Conservation (phyloP, 495 filamentous ascomycete genomes). For the Talaromyces ruber region DNA sequence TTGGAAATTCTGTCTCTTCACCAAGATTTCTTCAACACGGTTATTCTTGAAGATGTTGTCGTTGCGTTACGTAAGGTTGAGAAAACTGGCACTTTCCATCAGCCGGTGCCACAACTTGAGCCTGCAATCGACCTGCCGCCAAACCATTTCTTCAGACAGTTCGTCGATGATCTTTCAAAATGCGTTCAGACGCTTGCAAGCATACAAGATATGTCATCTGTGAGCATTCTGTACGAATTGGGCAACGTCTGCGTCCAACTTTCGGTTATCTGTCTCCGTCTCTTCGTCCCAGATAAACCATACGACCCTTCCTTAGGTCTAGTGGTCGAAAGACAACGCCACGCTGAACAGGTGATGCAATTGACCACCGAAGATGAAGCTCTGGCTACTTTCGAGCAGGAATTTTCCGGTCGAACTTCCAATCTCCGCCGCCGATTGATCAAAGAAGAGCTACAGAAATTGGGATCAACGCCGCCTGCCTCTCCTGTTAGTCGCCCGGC, state of each 20-base stretch:
- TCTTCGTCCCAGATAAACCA: conserved; percentile 78
- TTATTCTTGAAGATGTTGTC: conserved; percentile 20
- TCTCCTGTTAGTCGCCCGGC: conserved; percentile 67
- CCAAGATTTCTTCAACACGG: conserved; percentile 24
- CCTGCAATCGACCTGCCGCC: conserved; percentile 17
- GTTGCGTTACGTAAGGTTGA: conserved; percentile 18
- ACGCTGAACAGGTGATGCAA: conserved; percentile 44
- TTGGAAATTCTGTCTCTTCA: conserved; percentile 38
- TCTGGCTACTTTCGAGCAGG: conserved; percentile 54
- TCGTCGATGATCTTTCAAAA: conserved; percentile 24
- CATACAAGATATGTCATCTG: conserved; percentile 3
- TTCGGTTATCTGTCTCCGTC: conserved; percentile 44
- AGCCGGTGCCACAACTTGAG: conserved; percentile 8
- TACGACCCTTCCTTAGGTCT: conserved; percentile 79
- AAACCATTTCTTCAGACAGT: conserved; percentile 26
- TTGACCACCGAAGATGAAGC: conserved; percentile 50
- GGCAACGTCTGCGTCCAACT: conserved; percentile 29
- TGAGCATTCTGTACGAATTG: conserved; percentile 14
- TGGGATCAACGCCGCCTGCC: conserved; percentile 54
- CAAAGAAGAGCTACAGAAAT: conserved; percentile 43
- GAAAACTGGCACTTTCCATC: conserved; percentile 12
- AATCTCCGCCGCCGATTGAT: conserved; percentile 55
- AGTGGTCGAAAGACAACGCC: conserved; percentile 60
- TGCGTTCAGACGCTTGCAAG: conserved; percentile 21
- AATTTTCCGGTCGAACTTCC: conserved; percentile 57